Conservation (phyloP, 148 eudicot genomes). For the Arctostaphylos glauca region DNA sequence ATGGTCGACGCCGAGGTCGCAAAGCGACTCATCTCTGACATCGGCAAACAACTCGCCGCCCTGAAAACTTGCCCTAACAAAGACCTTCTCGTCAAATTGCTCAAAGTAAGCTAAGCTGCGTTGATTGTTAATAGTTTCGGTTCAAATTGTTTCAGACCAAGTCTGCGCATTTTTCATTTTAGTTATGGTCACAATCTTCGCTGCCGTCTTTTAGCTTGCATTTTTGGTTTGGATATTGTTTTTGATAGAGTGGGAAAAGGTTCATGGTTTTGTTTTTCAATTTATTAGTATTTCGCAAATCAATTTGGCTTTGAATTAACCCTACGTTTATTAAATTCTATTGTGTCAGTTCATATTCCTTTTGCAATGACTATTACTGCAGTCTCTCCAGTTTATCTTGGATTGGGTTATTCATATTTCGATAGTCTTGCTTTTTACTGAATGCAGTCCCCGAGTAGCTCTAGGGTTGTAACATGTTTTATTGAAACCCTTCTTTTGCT, state of each 20-base stretch:
- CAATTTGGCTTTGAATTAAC: too few relatives aligned
- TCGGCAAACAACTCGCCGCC: slow-evolving; percentile 59
- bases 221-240: too few relatives aligned
- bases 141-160: too few relatives aligned
- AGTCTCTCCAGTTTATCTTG: too few relatives aligned
- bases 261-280: not conserved
- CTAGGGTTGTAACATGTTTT: not conserved
- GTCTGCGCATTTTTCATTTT: too few relatives aligned
- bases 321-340: too few relatives aligned
- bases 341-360: too few relatives aligned
- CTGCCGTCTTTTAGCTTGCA: too few relatives aligned
- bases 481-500: not conserved
- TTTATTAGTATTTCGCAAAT: not conserved
- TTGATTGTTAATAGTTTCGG: not conserved
- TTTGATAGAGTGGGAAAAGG: not conserved
- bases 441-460: not conserved
- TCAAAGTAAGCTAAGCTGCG: slow-evolving; percentile 39
- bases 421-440: not conserved
- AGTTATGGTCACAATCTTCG: too few relatives aligned
- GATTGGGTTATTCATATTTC: not conserved
- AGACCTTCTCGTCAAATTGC: slow-evolving; percentile 58
- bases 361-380: too few relatives aligned
- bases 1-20: slow-evolving; percentile 45
- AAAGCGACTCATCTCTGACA: slow-evolving; percentile 35
- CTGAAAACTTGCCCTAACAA: slow-evolving; percentile 56